A percentile compares a stretch with the other conserved stretches of the same genome.
These are phyloP conservation scores for Austroboletus festivus DNA, from an alignment of 768 basidiomycete genomes.

Conservation along the genomic window DNA sequence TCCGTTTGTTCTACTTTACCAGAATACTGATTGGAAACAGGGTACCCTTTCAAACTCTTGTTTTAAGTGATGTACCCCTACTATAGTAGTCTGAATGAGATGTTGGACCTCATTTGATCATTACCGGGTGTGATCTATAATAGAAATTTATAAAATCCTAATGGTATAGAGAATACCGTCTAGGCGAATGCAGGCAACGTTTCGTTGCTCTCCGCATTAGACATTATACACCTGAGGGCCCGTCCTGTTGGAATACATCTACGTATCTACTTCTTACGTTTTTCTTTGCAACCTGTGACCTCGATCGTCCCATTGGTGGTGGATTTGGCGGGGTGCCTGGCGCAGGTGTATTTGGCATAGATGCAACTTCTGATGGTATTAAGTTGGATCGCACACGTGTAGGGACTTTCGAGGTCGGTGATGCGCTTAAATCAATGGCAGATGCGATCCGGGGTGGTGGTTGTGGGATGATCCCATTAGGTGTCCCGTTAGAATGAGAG, in stretches of 20 bases:
- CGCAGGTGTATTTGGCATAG: constrained; percentile 34
- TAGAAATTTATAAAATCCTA: no score
- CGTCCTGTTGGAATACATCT: constrained; percentile 76
- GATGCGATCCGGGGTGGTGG: constrained; percentile 52
- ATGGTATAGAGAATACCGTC: constrained; percentile 13
- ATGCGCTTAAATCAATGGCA: constrained; percentile 55
- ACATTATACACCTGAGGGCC: constrained; percentile 14
- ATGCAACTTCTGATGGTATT: constrained; percentile 44
- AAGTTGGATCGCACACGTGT: constrained; percentile 66
- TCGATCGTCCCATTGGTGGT: constrained; percentile 47
- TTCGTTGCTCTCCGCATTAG: neutral
- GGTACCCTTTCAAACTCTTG: constrained; percentile 79
- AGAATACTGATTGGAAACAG: constrained; percentile 33
- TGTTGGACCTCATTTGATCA: neutral
- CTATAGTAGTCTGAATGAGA: no score
- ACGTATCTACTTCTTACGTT: constrained; percentile 83
- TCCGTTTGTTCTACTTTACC: neutral
- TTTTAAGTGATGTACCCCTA: constrained; percentile 38
- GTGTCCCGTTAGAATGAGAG: constrained; percentile 34
- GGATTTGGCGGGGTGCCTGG: constrained; percentile 19
- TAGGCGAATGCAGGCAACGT: neutral
- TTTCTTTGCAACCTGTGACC: constrained; percentile 63
- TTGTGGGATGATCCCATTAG: constrained; percentile 13
- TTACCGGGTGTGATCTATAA: no score
- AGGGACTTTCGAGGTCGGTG: constrained; percentile 49